Conservation (phyloP, 2,329 filamentous ascomycete species). For the Nigrograna mackinnonii region DNA sequence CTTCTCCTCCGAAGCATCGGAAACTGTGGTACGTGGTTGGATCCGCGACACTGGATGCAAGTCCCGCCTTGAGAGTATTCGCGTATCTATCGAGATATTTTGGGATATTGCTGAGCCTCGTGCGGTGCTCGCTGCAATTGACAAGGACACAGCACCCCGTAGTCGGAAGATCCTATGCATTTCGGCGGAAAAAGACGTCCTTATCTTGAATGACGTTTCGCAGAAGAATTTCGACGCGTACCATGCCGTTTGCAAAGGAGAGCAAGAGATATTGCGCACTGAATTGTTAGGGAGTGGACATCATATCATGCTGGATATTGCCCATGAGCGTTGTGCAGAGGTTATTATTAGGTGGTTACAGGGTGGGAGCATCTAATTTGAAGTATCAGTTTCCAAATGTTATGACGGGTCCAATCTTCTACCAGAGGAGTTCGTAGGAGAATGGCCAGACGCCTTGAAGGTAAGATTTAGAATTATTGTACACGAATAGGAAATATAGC, state of each 20-base stretch:
- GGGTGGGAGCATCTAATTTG: too few species aligned
- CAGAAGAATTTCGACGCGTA: background rate
- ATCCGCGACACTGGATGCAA: conserved; percentile 10
- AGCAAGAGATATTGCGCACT: conserved; percentile 4
- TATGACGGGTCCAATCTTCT: too few species aligned
- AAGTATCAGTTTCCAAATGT: too few species aligned
- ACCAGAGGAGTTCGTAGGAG: too few species aligned
- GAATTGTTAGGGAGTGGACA: conserved; percentile 2
- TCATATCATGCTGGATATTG: conserved; percentile 7
- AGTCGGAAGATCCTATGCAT: conserved; percentile 4
- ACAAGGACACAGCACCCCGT: background rate
- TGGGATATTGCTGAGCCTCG: conserved; percentile 3
- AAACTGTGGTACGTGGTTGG: conserved; percentile 6
- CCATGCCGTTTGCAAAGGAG: conserved; percentile 1
- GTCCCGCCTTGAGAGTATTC: conserved; percentile 7
- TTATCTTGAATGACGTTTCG: conserved; percentile 1
- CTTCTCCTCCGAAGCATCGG: conserved; percentile 5
- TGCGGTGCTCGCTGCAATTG: background rate
- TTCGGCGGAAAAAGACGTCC: conserved; percentile 2
- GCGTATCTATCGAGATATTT: conserved; percentile 1
- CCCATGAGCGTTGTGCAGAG: conserved; percentile 4
- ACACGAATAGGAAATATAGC: too few species aligned
- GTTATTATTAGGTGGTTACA: conserved; percentile 2
- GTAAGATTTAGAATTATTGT: too few species aligned
- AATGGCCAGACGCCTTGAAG: too few species aligned